Evolutionary conservation across 2,329 filamentous ascomycete species (phyloP).

Genomic region (Fusarium luffae): DNA sequence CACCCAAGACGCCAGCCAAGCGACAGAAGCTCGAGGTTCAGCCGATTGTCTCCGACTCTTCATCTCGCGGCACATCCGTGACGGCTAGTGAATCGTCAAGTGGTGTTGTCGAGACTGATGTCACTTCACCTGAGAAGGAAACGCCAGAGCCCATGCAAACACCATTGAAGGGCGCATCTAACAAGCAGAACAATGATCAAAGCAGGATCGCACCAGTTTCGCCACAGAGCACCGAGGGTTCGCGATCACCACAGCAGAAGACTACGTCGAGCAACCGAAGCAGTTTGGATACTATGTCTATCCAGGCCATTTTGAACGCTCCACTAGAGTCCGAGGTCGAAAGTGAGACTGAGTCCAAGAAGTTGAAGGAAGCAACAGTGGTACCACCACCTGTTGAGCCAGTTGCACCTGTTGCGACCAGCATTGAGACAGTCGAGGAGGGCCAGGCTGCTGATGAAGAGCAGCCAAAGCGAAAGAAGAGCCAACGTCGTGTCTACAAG

Average conservation of each 20-base stretch:
- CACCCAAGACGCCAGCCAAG: slow-evolving; percentile 67
- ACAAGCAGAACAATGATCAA: slow-evolving; percentile 18
- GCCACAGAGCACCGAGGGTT: slow-evolving; percentile 46
- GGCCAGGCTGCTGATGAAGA: slow-evolving; percentile 34
- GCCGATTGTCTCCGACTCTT: slow-evolving; percentile 43
- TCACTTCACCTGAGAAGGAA: slow-evolving; percentile 63
- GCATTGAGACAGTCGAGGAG: slow-evolving; percentile 40
- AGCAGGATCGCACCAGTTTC: slow-evolving; percentile 44
- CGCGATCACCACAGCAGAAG: slow-evolving; percentile 42
- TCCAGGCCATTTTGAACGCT: slow-evolving; percentile 49
- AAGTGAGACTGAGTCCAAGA: slow-evolving; percentile 28
- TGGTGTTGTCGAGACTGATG: slow-evolving; percentile 54
- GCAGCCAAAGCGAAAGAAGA: slow-evolving; percentile 49
- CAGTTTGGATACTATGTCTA: slow-evolving; percentile 47
- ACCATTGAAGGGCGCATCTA: slow-evolving; percentile 33
- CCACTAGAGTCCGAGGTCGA: slow-evolving; percentile 35
- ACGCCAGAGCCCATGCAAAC: slow-evolving; percentile 53
- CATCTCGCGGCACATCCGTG: slow-evolving; percentile 55
- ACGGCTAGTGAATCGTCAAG: slow-evolving; percentile 45
- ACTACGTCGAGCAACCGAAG: slow-evolving; percentile 18
- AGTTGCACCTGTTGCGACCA: slow-evolving; percentile 38
- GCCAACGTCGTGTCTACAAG: slow-evolving; percentile 51
- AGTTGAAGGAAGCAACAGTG: slow-evolving; percentile 13
- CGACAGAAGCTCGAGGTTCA: slow-evolving; percentile 54
- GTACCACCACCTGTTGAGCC: slow-evolving; percentile 23